A percentile compares a stretch with the other conserved stretches of the same genome.
Conservation (phyloP, 202 grass and related monocot genomes). For the Digitaria exilis region DNA sequence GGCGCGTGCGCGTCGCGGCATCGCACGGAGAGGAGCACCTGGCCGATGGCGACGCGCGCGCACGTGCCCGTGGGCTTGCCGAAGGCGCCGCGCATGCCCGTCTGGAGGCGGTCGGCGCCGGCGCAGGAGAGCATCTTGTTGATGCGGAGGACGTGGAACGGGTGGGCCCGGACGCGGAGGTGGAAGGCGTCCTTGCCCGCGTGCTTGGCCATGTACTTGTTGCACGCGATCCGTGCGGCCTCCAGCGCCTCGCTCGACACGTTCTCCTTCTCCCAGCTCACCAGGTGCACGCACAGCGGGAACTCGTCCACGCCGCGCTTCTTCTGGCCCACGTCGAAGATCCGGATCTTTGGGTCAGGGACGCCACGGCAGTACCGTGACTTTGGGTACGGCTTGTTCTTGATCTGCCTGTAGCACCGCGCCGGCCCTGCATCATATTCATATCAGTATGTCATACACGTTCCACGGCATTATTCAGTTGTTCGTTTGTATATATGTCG, state of each 20-base stretch:
- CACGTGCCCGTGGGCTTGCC: slow-evolving; percentile 70
- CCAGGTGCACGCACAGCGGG: slow-evolving; percentile 65
- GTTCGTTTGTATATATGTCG: not conserved
- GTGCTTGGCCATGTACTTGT: slow-evolving; percentile 83
- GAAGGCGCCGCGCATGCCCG: slow-evolving; percentile 74
- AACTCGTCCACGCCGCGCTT: slow-evolving; percentile 63
- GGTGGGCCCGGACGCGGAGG: slow-evolving; percentile 62
- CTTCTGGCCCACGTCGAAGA: slow-evolving; percentile 82
- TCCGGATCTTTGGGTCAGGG: slow-evolving; percentile 72
- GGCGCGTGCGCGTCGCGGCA: slow-evolving; percentile 55
- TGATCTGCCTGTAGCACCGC: slow-evolving; percentile 79
- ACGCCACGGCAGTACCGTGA: slow-evolving; percentile 70
- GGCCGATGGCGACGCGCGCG: slow-evolving; percentile 61
- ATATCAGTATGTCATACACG: too few relatives aligned
- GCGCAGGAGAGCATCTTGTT: slow-evolving; percentile 92
- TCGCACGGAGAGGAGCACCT: slow-evolving; percentile 67
- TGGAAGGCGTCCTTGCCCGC: slow-evolving; percentile 75
- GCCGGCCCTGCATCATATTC: slow-evolving; percentile 64
- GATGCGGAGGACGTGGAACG: slow-evolving; percentile 73
- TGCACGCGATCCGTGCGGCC: slow-evolving; percentile 71
- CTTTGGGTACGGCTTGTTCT: slow-evolving; percentile 86
- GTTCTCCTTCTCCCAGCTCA: slow-evolving; percentile 86
- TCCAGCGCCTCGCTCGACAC: slow-evolving; percentile 73
- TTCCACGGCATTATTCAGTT: not conserved
- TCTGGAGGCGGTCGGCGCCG: slow-evolving; percentile 78